Evolutionary conservation across 192 early-diverging fungal genomes (phyloP).

Genomic region (Coemansia sp.): DNA sequence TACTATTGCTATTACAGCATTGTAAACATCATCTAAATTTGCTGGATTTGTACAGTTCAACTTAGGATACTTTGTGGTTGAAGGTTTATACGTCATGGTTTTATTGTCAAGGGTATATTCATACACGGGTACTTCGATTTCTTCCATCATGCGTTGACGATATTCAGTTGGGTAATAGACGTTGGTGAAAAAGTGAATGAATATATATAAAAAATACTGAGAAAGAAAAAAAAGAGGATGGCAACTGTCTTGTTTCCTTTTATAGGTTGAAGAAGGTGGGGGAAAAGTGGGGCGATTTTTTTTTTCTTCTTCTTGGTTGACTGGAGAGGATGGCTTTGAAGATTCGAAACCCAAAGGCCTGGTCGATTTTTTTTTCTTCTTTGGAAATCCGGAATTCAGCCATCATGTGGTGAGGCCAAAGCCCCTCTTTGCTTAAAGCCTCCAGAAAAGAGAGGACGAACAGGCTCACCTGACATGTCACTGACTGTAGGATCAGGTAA

Average conservation of each 20-base stretch:
- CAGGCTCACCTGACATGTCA: background rate
- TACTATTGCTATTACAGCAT: background rate
- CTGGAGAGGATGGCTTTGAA: background rate
- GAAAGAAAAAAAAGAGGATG: background rate
- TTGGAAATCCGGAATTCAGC: background rate
- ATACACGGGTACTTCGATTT: background rate
- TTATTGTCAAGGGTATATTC: background rate
- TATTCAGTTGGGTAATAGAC: background rate
- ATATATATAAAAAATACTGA: background rate
- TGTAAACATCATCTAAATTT: background rate
- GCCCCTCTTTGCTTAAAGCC: background rate
- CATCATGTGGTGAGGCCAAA: background rate
- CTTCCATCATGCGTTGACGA: background rate
- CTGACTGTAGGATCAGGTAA: background rate
- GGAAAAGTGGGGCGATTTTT: background rate
- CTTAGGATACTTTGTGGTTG: rapidly evolving
- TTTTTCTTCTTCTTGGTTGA: background rate
- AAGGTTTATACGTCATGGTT: background rate
- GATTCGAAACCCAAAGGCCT: background rate
- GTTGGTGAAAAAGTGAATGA: background rate
- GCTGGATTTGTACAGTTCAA: background rate
- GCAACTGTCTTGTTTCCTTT: background rate
- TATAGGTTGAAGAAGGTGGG: background rate
- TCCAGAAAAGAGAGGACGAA: background rate
- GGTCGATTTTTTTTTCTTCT: background rate